A percentile compares a stretch with the other conserved stretches of the same genome.
These are phyloP conservation scores for Jaltomata sinuosa DNA, from an alignment of 257 asterid genomes.

Conservation along the genomic window DNA sequence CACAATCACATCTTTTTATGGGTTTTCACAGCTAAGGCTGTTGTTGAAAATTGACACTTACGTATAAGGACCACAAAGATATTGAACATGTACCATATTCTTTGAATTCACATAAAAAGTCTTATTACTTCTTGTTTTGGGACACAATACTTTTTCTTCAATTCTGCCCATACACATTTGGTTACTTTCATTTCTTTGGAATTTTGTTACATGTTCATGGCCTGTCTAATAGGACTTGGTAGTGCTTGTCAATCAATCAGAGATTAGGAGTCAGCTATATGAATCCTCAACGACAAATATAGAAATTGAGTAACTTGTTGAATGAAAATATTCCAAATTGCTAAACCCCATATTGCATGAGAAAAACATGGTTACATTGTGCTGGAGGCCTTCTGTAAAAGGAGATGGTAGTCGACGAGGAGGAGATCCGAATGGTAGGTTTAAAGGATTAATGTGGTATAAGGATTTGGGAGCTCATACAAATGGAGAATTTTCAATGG, in stretches of 20 bases:
- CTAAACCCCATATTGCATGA: neutral
- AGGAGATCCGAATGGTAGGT: slow-evolving; percentile 49
- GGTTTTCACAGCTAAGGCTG: slow-evolving; percentile 82
- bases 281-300: slow-evolving; percentile 19
- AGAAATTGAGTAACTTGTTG: slow-evolving; percentile 12
- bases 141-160: slow-evolving; percentile 26
- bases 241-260: slow-evolving; percentile 40
- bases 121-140: too few species aligned
- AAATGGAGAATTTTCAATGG: slow-evolving; percentile 86
- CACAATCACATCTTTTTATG: slow-evolving; percentile 63
- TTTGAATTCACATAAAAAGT: slow-evolving; percentile 41
- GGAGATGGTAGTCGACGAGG: slow-evolving; percentile 12
- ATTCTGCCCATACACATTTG: slow-evolving; percentile 68
- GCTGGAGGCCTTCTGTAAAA: slow-evolving; percentile 69
- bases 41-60: slow-evolving; percentile 52
- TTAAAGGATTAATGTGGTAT: slow-evolving; percentile 78
- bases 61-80: slow-evolving; percentile 62
- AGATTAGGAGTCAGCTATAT: slow-evolving; percentile 7
- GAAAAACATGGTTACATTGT: slow-evolving; percentile 57
- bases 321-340: slow-evolving; percentile 14
- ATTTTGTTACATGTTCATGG: slow-evolving; percentile 42
- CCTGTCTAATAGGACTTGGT: slow-evolving; percentile 52
- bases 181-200: slow-evolving; percentile 11
- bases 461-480: slow-evolving; percentile 70
- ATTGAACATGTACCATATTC: slow-evolving; percentile 61